Conservation (phyloP, 345 rosid species). For the Triadica sebifera region DNA sequence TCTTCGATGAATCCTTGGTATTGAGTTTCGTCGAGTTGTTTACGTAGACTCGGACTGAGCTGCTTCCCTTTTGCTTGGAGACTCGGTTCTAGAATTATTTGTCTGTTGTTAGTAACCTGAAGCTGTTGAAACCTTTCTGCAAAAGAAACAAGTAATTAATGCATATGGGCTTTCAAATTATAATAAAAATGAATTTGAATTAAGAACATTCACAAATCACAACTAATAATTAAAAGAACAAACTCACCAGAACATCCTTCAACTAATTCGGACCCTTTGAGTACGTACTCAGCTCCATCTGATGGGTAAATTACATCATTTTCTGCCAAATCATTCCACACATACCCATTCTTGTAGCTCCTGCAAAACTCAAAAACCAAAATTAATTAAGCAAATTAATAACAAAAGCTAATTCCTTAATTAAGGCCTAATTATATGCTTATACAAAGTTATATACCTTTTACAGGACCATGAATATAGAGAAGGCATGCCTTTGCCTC, state of each 20-base stretch:
- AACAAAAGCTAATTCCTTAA: neutral
- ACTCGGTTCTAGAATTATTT: constrained; percentile 39
- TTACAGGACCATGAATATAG: constrained; percentile 91
- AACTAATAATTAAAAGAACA: neutral
- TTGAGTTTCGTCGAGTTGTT: constrained; percentile 27
- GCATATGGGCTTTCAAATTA: too few relatives aligned
- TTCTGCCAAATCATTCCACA: constrained; percentile 89
- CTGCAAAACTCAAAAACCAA: constrained; percentile 24
- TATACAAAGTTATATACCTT: constrained; percentile 43
- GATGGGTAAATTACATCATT: constrained; percentile 71
- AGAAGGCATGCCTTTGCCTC: constrained; percentile 84
- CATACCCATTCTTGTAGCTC: constrained; percentile 89
- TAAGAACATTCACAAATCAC: neutral
- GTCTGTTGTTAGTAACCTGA: constrained; percentile 21
- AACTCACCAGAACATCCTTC: constrained; percentile 47
- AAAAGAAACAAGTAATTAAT: neutral
- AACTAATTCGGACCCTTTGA: constrained; percentile 86
- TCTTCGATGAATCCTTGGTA: constrained; percentile 31
- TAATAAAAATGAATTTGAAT: neutral
- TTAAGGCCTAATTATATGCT: neutral
- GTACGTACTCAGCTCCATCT: constrained; percentile 79
- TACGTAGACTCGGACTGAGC: constrained; percentile 17
- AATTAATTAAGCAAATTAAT: neutral
- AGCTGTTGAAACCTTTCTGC: constrained; percentile 44
- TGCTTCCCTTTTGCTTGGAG: constrained; percentile 42